A percentile compares a stretch with the other conserved stretches of the same genome.
phyloP scores from a whole-genome alignment of 495 filamentous ascomycete species.

The Hyaloscypha variabilis region DNA sequence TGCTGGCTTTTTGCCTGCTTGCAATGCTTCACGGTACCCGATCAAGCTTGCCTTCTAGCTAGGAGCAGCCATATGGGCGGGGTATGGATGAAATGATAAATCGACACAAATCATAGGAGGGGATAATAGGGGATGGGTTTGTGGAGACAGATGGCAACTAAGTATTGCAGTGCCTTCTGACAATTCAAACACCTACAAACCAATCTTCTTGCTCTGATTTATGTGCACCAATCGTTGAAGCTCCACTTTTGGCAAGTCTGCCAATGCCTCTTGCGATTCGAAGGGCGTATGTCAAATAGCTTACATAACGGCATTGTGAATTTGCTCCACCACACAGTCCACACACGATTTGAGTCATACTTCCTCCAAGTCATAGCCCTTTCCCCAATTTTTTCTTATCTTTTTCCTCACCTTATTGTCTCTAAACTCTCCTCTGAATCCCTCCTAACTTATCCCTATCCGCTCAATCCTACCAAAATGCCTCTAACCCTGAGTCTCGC shows the following conservation, averaged over 20 bases:
- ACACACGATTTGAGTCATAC: not conserved
- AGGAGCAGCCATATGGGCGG: not conserved
- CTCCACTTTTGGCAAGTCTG: not conserved
- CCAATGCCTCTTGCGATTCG: not conserved
- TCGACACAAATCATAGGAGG: not conserved
- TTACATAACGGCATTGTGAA: not conserved
- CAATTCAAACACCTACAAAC: conserved; percentile 2
- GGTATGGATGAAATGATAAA: not conserved
- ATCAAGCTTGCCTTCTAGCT: not conserved
- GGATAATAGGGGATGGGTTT: conserved; percentile 8
- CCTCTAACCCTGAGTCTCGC: not conserved
- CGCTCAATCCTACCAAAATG: conserved; percentile 11
- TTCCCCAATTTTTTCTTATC: not conserved
- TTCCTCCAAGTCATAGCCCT: not conserved
- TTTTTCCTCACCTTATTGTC: no score
- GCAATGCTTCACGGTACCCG: not conserved
- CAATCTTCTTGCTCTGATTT: not conserved
- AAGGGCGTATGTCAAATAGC: not conserved
- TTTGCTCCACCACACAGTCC: not conserved
- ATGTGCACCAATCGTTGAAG: not conserved
- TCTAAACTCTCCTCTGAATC: no score
- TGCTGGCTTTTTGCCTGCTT: not conserved
- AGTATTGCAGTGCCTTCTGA: conserved; percentile 3
- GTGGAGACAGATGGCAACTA: not conserved
- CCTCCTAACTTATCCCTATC: no score